Base-by-base conservation (phyloP, 2,329 filamentous ascomycete genomes). In the Coniella lustricola region DNA sequence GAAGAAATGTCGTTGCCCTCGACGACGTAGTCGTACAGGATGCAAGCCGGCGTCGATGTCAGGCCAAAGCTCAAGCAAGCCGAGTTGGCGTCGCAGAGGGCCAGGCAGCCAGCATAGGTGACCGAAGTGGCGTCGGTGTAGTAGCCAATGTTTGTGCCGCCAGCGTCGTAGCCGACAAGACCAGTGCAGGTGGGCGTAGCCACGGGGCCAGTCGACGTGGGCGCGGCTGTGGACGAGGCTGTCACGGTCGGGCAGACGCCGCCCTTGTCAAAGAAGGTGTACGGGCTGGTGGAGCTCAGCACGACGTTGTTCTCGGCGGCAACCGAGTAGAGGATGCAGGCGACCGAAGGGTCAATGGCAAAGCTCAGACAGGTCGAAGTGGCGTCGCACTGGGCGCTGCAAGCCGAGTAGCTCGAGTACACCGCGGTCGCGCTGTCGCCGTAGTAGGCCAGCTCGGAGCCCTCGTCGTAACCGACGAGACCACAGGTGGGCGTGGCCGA, bases 1-100 rank as follows among this genome's bases (percentile, higher is more conserved):
- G 65, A 59, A 10, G 66, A 56, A 7, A 67, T 57, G 34, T 55
- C 49, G 25, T 61, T 52, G 12, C 50, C 50, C 48, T 52, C 50
- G 3, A 52, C 50, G 4, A 29, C 22, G 18, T 52, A 52, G 20
- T 37, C n/a, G 20, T 52, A 52, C 17, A 52, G 47, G 8, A 52
- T 52, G 16, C 50, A 52, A 3, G 50, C 50, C 10, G 43, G 49
- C n/a, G 35, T 13, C n/a, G 48, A 18, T n/a, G 44, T 41, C 10
- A 52, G 35, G 5, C 47, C 50, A n/a, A 52, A 52, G 44, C 47
- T 50, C 16, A 52, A 20, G 44, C 50, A 52, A 3, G 50, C 50
- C 12, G 40, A 17, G 44, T 50, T 52, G 34, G 50, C 47, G 5
- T 38, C 36, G 31, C 50, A 52, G 17, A 43, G 48, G 14, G 50